Percentiles rank a stretch among this genome's conserved stretches.
Evolutionary conservation across 2,329 filamentous ascomycete genomes (phyloP).

Genomic region (Chaetomium olivaceum): DNA sequence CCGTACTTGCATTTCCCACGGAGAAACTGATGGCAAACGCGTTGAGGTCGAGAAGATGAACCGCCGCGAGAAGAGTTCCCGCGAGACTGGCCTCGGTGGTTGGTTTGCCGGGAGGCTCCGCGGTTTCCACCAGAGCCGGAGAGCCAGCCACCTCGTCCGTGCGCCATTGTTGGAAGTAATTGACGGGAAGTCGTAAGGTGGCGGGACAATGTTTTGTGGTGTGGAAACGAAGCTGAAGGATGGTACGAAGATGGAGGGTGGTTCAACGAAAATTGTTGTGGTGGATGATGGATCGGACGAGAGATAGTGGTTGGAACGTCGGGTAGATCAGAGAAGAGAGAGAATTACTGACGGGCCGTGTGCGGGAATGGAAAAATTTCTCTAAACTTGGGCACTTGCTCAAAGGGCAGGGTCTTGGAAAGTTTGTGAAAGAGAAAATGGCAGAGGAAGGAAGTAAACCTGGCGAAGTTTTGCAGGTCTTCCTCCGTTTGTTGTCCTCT

Average conservation of each 20-base stretch:
- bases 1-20: slow-evolving; percentile 13
- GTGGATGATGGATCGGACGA: not conserved
- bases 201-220: not conserved
- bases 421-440: not conserved
- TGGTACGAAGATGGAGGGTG: not conserved
- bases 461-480: not conserved
- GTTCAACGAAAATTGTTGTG: not conserved
- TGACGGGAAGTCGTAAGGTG: not conserved
- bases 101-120: not conserved
- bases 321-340: not conserved
- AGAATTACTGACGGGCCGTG: not conserved
- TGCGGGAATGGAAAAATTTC: not conserved
- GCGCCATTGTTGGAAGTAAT: not conserved
- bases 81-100: not conserved
- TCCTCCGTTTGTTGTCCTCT: not conserved
- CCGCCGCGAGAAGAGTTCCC: not conserved
- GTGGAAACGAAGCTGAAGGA: not conserved
- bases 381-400: not conserved
- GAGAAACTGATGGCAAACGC: slow-evolving; percentile 4
- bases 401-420: not conserved
- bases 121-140: not conserved
- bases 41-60: not conserved
- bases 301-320: not conserved
- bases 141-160: slow-evolving; percentile 2
- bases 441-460: not conserved